Conservation (phyloP, 2,329 filamentous ascomycete genomes). For the Pestalotiopsis sp. region DNA sequence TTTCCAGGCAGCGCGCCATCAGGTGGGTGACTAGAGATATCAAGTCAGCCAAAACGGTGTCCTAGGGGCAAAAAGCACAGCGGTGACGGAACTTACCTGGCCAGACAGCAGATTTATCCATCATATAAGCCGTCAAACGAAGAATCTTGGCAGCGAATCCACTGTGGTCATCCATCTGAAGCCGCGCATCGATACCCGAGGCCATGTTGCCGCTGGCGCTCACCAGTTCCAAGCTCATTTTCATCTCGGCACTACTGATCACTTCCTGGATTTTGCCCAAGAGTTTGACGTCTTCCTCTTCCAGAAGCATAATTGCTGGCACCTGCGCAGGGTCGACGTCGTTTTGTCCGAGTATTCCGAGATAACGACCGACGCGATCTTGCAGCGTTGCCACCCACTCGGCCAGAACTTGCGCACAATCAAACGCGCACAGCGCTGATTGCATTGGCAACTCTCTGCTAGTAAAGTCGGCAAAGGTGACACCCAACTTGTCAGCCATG, state of each 20-base stretch:
- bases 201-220: slow-evolving; percentile 46
- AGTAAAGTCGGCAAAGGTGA: slow-evolving; percentile 82
- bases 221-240: slow-evolving; percentile 65
- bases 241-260: slow-evolving; percentile 74
- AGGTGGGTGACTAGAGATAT: slow-evolving; percentile 48
- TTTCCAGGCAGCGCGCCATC: slow-evolving; percentile 58
- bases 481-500: slow-evolving; percentile 84
- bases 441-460: slow-evolving; percentile 87
- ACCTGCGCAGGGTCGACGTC: slow-evolving; percentile 78
- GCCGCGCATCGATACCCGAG: slow-evolving; percentile 51
- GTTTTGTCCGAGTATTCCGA: slow-evolving; percentile 85
- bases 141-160: slow-evolving; percentile 87
- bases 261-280: slow-evolving; percentile 82
- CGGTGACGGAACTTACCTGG: slow-evolving; percentile 64
- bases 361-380: slow-evolving; percentile 86
- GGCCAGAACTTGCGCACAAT: slow-evolving; percentile 90
- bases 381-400: slow-evolving; percentile 95
- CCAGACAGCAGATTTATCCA: slow-evolving; percentile 91
- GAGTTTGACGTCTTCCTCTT: slow-evolving; percentile 88
- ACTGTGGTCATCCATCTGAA: slow-evolving; percentile 63
- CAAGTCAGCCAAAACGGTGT: slow-evolving; percentile 9
- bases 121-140: slow-evolving; percentile 81
- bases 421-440: slow-evolving; percentile 88
- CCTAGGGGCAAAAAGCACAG: not conserved
- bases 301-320: slow-evolving; percentile 85